These are phyloP conservation scores for Pecoramyces ruminantium DNA, from an alignment of 192 early-diverging fungal species.

Conservation along the genomic window DNA sequence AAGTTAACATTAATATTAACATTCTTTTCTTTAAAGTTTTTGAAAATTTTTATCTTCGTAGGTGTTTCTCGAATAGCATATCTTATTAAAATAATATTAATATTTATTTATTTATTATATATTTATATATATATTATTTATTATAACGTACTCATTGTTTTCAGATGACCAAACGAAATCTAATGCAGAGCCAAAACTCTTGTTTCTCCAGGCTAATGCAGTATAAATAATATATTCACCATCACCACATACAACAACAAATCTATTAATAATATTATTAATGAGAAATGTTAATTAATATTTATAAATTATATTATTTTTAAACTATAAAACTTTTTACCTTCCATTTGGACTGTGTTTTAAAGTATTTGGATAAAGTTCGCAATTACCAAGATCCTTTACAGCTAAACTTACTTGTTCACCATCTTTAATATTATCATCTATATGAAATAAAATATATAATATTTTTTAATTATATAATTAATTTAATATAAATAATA, in stretches of 20 bases:
- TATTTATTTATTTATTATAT: no score
- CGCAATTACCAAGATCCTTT: constrained; percentile 95
- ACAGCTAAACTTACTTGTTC: constrained; percentile 65
- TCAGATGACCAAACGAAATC: constrained; percentile 97
- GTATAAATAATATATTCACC: constrained; percentile 99
- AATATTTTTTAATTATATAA: no score
- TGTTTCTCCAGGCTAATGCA: constrained; percentile 98
- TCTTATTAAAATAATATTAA: no score
- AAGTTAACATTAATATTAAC: constrained; percentile 43
- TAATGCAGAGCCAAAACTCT: constrained; percentile 83
- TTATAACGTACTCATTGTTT: constrained; percentile 62
- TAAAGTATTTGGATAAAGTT: constrained; percentile 88
- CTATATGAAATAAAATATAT: constrained; percentile 13
- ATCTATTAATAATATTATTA: no score
- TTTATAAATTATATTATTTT: no score
- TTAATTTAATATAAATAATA: no score
- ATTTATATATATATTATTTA: no score
- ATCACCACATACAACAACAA: constrained; percentile 97
- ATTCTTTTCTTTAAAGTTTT: constrained; percentile 88
- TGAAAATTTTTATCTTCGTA: constrained; percentile 74
- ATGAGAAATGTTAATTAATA: no score
- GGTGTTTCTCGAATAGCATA: constrained; percentile 92
- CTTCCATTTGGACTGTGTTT: constrained; percentile 95
- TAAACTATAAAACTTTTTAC: not conserved
- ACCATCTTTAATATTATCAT: constrained; percentile 80